A percentile compares a stretch with the other conserved stretches of the same genome.
Conservation (phyloP, 306 rosid genomes). For the Casuarina equisetifolia region DNA sequence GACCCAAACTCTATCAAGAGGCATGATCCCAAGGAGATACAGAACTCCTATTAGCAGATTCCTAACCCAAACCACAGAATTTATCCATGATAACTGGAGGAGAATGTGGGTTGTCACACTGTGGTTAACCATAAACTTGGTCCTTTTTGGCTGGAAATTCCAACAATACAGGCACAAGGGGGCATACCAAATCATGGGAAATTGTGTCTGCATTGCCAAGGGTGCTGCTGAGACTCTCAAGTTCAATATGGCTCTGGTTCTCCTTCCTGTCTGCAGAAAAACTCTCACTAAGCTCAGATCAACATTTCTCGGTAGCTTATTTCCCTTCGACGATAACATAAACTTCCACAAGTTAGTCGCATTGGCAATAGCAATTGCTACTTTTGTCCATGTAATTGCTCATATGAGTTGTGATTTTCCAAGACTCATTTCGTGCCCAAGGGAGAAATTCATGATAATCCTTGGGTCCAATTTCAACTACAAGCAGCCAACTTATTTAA, state of each 20-base stretch:
- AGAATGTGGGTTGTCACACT: conserved; percentile 61
- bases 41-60: conserved; percentile 54
- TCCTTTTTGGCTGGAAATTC: conserved; percentile 68
- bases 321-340: conserved; percentile 92
- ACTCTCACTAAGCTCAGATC: conserved; percentile 70
- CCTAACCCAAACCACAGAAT: conserved; percentile 28
- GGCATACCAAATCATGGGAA: conserved; percentile 71
- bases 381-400: conserved; percentile 44
- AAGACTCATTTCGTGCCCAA: conserved; percentile 45
- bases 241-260: conserved; percentile 88
- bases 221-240: conserved; percentile 95
- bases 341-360: conserved; percentile 77
- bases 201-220: conserved; percentile 78
- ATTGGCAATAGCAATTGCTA: conserved; percentile 52
- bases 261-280: conserved; percentile 80
- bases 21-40: conserved; percentile 71
- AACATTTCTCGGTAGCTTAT: conserved; percentile 50
- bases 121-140: conserved; percentile 59
- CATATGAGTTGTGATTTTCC: conserved; percentile 86
- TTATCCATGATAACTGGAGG: conserved; percentile 61
- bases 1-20: conserved; percentile 48
- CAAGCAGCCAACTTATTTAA: conserved; percentile 49
- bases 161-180: conserved; percentile 42
- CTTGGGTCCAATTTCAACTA: conserved; percentile 52
- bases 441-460: conserved; percentile 35